A percentile compares a stretch with the other conserved stretches of the same genome.
Conservation (phyloP, 352 stramenopile genomes). For the Phytophthora sp. region DNA sequence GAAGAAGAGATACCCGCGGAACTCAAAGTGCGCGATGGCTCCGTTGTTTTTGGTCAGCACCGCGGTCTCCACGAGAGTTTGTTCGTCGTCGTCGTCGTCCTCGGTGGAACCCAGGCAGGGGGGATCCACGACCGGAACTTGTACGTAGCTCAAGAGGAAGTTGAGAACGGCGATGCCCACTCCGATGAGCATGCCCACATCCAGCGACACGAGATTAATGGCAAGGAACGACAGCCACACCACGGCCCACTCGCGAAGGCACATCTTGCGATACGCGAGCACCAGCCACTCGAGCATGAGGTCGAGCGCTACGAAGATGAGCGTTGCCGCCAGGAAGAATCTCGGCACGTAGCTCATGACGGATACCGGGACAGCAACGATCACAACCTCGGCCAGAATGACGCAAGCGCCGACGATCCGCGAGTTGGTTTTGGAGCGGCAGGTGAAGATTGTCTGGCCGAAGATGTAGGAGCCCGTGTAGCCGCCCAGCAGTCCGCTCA, state of each 20-base stretch:
- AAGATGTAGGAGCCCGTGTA: constrained; percentile 99
- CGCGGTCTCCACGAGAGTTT: constrained; percentile 47
- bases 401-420: constrained; percentile 90
- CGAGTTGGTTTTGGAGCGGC: constrained; percentile 87
- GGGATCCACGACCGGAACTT: constrained; percentile 61
- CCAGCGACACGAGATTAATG: constrained; percentile 93
- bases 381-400: constrained; percentile 82
- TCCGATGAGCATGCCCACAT: constrained; percentile 94
- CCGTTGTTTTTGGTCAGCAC: constrained; percentile 49
- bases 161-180: constrained; percentile 86
- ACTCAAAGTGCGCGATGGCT: constrained; percentile 67
- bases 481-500: constrained; percentile 93
- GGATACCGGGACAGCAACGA: constrained; percentile 91
- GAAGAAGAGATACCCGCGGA: constrained; percentile 85
- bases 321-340: constrained; percentile 96
- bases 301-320: constrained; percentile 97
- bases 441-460: constrained; percentile 98
- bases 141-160: constrained; percentile 74
- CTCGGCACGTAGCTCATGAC: constrained; percentile 95
- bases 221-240: constrained; percentile 92
- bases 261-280: constrained; percentile 75
- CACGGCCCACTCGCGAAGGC: constrained; percentile 91
- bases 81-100: too few species aligned
- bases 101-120: constrained; percentile 29
- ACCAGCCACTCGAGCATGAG: constrained; percentile 97